Evolutionary conservation across 306 rosid species (phyloP), one percentile per base, ranked within the genome.

Genomic region (Dicorynia guianensis): DNA sequence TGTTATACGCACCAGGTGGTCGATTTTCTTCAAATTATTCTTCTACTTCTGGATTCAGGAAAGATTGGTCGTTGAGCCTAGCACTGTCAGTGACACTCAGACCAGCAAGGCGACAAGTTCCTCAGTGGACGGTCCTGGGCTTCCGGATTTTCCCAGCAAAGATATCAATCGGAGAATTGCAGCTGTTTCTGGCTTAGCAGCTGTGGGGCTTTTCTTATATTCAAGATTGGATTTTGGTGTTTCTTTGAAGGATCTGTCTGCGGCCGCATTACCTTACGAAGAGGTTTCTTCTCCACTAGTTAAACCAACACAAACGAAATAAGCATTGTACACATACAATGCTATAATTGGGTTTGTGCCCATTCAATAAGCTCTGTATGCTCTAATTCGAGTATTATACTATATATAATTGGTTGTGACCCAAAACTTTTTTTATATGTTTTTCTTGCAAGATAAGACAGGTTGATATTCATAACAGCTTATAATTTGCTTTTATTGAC

Each of bases 181-280:
- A 2, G 60, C 80, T 52, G 82, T 82, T 82, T 89, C 99, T 47
- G 78, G 87, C 35, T 79, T 95, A 56, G 95, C 97, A 0, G 97
- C 99, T 4, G 33, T 92, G 65, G 91, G 90, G 7, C 87, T 92
- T 76, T 95, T 95, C 80, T 75, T 85, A 4, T 87, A 85, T 30
- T 5, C 89, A 3, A 86, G 99, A 67, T 83, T 95, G 71, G 97
- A 95, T 81, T 85, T 95, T 36, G 99, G 97, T 49, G 96, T 95
- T 85, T 95, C 99, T 75, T 77, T 95, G 86, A 95, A 87, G 81
- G 97, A 95, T 86, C 82, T 95, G 18, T 38, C 99, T 79, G 89
- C 86, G 67, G 78, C 63, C 67, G 97, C 99, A 48, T 89, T 95
- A 74, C 97, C 99, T 64, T 95, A 89, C 53, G 97, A 95, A 74